Evolutionary conservation across 495 filamentous ascomycete genomes (phyloP), one percentile per base, ranked within the genome.

Genomic region (Trichocladium uniseriatum): DNA sequence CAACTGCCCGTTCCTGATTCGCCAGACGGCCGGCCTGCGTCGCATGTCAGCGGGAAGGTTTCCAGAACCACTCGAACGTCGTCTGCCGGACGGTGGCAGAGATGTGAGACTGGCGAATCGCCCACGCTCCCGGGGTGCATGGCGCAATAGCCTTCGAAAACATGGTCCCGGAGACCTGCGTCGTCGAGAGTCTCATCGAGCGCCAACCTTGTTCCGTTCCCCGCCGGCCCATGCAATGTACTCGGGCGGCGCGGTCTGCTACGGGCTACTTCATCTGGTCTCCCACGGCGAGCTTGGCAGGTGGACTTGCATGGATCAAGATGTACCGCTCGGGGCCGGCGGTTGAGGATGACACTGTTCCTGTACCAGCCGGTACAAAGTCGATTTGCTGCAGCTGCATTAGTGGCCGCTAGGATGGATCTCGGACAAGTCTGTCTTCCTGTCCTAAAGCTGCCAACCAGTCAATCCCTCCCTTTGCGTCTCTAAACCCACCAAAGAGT

Each of bases 391-490:
- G 55, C 55, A 58, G 61, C 53, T 75, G 76, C 74, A 76, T 77
- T 75, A 78, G 76, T 66, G 69, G 74, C 72, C 69, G 69, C 61
- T 64, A 65, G n/a, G 64, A 65, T 53, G 60, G 57, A 72, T 70
- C 68, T 70, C 54, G 58, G 24, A 27, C 24, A 43, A 38, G 44
- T 32, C 31, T 54, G 31, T 52, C 45, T 48, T 48, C 41, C 29
- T 57, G 44, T 20, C n/a, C n/a, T n/a, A n/a, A n/a, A n/a, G n/a
- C n/a, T 43, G 41, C 45, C 31, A 66, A 60, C 66, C 66, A 66
- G 68, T 60, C 60, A 59, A 65, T 67, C 66, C 65, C 54, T 61
- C 39, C 60, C 57, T 48, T 54, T 58, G 51, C 55, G 44, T 51
- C 36, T 43, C 43, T 53, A 54, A 50, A 40, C 38, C 48, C 44